Evolutionary conservation across 2,329 filamentous ascomycete species (phyloP).

Genomic region (Fonsecaea monophora): DNA sequence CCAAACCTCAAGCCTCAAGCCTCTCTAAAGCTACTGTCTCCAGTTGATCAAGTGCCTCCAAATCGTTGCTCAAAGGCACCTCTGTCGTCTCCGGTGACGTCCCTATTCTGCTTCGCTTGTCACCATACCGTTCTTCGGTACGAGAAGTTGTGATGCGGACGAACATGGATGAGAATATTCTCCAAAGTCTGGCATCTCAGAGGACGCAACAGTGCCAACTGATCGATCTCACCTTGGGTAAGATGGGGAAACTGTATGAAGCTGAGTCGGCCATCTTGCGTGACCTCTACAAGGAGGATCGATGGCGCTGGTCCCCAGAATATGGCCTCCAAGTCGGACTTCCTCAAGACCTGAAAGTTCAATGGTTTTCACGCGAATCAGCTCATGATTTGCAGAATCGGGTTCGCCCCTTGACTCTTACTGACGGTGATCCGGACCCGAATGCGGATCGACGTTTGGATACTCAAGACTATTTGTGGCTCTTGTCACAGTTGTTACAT

Average conservation of each 20-base stretch:
- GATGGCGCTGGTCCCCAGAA: constrained; percentile 11
- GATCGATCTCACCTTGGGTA: constrained; percentile 1
- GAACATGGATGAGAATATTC: constrained; percentile 1
- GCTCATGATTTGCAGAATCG: constrained; percentile 5
- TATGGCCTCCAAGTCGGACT: constrained; percentile 15
- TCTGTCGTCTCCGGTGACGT: not conserved
- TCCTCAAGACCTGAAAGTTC: not conserved
- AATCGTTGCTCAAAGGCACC: not conserved
- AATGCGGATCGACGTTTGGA: constrained; percentile 5
- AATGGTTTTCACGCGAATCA: constrained; percentile 11
- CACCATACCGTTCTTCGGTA: not conserved
- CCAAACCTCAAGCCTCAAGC: not conserved
- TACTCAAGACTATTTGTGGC: constrained; percentile 14
- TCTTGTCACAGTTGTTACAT: constrained; percentile 13
- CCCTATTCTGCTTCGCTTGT: not conserved
- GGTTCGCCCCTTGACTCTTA: not conserved
- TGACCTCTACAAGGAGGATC: not conserved
- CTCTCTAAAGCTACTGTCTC: not conserved
- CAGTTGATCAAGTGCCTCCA: not conserved
- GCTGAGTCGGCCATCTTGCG: not conserved
- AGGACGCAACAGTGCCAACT: not conserved
- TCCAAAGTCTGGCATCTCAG: not conserved
- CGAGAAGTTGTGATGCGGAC: too few relatives aligned
- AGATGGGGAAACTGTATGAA: not conserved
- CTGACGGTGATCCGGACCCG: constrained; percentile 8